Evolutionary conservation across 2,329 filamentous ascomycete genomes (phyloP).

Genomic region (Beauveria asiatica): DNA sequence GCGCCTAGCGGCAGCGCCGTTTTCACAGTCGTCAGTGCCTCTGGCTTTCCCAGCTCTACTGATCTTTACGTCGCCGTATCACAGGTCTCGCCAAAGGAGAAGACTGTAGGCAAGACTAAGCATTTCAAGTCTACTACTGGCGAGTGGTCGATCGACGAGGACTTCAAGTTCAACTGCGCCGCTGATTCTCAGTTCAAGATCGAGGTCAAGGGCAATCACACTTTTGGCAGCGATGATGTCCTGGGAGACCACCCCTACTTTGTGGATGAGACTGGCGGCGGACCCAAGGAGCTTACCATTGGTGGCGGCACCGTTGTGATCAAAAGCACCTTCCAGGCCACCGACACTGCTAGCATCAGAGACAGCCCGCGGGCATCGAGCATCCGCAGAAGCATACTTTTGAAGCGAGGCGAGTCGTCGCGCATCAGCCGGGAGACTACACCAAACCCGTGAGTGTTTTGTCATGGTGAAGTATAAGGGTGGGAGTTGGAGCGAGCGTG

Average conservation of each 20-base stretch:
- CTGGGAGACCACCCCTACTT: slow-evolving; percentile 85
- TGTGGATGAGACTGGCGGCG: slow-evolving; percentile 68
- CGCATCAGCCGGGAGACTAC: slow-evolving; percentile 35
- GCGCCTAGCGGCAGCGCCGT: slow-evolving; percentile 66
- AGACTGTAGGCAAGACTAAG: slow-evolving; percentile 86
- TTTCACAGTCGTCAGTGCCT: slow-evolving; percentile 71
- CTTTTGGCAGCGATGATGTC: slow-evolving; percentile 73
- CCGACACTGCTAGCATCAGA: slow-evolving; percentile 33
- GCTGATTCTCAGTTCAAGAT: slow-evolving; percentile 83
- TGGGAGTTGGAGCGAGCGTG: neutral
- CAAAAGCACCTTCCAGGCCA: slow-evolving; percentile 60
- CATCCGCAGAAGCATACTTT: slow-evolving; percentile 46
- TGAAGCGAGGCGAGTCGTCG: slow-evolving; percentile 37
- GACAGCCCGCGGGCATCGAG: slow-evolving; percentile 38
- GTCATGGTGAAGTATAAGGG: neutral
- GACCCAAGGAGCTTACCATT: slow-evolving; percentile 65
- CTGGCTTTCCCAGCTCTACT: slow-evolving; percentile 65
- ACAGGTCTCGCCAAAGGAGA: slow-evolving; percentile 59
- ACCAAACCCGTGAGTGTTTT: slow-evolving; percentile 24
- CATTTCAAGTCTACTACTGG: slow-evolving; percentile 68
- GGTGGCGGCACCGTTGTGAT: slow-evolving; percentile 65
- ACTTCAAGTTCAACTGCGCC: slow-evolving; percentile 67
- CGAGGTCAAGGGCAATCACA: slow-evolving; percentile 75
- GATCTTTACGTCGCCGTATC: slow-evolving; percentile 73
- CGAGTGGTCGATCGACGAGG: slow-evolving; percentile 63